Base-by-base conservation (phyloP, 805 yeast genomes). In the Wickerhamiella azymoides region DNA sequence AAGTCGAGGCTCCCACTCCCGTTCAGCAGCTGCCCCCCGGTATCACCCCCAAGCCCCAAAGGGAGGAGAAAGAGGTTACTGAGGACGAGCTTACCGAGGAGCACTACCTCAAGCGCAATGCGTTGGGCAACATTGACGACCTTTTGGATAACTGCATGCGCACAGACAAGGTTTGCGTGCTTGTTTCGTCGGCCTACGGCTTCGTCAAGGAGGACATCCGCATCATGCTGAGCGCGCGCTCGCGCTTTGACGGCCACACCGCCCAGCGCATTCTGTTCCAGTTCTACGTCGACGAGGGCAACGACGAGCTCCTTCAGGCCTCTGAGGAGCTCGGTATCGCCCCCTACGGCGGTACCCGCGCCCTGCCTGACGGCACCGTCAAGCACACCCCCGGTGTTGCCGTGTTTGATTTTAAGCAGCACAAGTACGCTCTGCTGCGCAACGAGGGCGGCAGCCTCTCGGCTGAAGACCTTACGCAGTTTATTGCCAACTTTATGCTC, bases 131-230 rank as follows among this genome's bases (percentile, higher is more conserved):
- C 18, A 40, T 46, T 27, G 55, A 53, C 32, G 43, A 33, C n/a
- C 36, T 48, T 28, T 51, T 52, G 16, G 17, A 16, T 16, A 41
- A 43, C 36, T 54, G 58, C 36, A 18, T 54, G 19, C 57, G 58
- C 9, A 10, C 49, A 4, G 48, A 50, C n/a, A 17, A 25, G 36
- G 36, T 39, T 26, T 54, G 58, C 41, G 46, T 47, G 2, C 43
- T 54, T 4, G 30, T 51, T 27, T 41, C 47, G n/a, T 47, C 51
- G 26, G 33, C 44, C 11, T 28, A 45, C n/a, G 49, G 46, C 18
- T 47, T 49, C 25, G 13, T 33, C 24, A 27, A 38, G 19, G 40
- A 24, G 16, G 58, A 54, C 36, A 39, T 50, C 36, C 26, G 36
- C 9, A 45, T 42, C 14, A 19, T 54, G 39, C 25, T 50, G 36